A percentile compares a stretch with the other conserved stretches of the same genome.
Evolutionary conservation across 306 rosid species (phyloP).

Genomic region (Cyclanthera cordifolia): DNA sequence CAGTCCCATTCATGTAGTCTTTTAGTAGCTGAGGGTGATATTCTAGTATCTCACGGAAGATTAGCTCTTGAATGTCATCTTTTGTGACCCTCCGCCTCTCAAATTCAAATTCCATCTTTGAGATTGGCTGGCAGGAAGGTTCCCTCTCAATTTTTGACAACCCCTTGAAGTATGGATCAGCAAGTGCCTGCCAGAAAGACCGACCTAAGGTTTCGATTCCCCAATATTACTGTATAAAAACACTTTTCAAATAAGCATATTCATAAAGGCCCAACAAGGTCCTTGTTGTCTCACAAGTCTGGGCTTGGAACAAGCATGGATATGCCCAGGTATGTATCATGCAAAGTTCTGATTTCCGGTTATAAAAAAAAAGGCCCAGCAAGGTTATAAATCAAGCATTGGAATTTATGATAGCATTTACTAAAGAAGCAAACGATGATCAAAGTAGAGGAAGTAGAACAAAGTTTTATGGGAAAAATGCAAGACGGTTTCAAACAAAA

Average conservation of each 20-base stretch:
- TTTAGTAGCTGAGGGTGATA: slow-evolving; percentile 87
- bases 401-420: background rate
- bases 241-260: background rate
- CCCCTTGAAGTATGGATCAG: slow-evolving; percentile 84
- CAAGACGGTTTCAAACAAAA: too few species aligned
- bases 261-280: background rate
- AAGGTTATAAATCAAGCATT: background rate
- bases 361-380: background rate
- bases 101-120: slow-evolving; percentile 89
- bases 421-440: background rate
- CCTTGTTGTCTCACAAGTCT: too few species aligned
- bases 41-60: slow-evolving; percentile 77
- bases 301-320: too few species aligned
- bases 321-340: too few species aligned
- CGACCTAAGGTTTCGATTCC: slow-evolving; percentile 1
- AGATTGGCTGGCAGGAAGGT: slow-evolving; percentile 88
- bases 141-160: slow-evolving; percentile 78
- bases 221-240: background rate
- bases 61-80: slow-evolving; percentile 79
- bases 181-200: slow-evolving; percentile 51
- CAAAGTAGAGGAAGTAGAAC: background rate
- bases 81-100: slow-evolving; percentile 79
- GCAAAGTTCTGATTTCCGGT: too few species aligned
- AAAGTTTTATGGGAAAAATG: too few species aligned
- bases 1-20: slow-evolving; percentile 73